Evolutionary conservation across 1,139 yeast genomes (phyloP).

Genomic region (Kodamaea fungicola): DNA sequence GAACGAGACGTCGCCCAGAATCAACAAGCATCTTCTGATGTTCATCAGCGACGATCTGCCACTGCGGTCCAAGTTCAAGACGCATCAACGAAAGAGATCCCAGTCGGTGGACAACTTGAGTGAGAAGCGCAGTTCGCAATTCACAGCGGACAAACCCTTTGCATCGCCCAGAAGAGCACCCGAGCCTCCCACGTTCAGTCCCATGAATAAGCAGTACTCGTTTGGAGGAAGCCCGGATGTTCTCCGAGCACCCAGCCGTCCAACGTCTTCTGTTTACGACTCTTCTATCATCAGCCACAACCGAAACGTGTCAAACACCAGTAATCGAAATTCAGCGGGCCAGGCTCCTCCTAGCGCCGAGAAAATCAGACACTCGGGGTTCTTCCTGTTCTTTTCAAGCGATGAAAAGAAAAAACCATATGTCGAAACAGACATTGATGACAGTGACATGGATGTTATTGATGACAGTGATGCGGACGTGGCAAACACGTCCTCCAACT

Average conservation of each 20-base stretch:
- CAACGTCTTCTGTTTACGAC: conserved; percentile 45
- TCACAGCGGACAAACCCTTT: conserved; percentile 23
- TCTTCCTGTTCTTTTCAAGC: conserved; percentile 42
- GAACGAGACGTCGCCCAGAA: not conserved
- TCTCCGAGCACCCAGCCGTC: conserved; percentile 22
- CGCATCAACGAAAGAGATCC: conserved; percentile 45
- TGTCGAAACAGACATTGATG: conserved; percentile 4
- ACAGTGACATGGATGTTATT: conserved; percentile 5
- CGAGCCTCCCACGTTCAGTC: conserved; percentile 49
- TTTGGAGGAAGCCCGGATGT: conserved; percentile 21
- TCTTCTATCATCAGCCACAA: conserved; percentile 28
- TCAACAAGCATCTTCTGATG: conserved; percentile 5
- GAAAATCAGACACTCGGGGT: conserved; percentile 40
- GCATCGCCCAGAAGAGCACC: conserved; percentile 66
- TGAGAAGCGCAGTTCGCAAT: conserved; percentile 12
- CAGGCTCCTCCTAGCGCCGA: conserved; percentile 20
- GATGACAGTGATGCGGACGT: conserved; percentile 7
- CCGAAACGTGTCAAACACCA: conserved; percentile 23
- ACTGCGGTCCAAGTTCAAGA: conserved; percentile 11
- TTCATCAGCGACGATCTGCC: conserved; percentile 3
- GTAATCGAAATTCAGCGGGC: conserved; percentile 20
- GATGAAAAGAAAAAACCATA: conserved; percentile 10
- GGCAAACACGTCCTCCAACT: conserved; percentile 3
- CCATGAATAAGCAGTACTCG: conserved; percentile 20
- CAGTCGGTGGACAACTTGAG: conserved; percentile 51